phyloP scores from a whole-genome alignment of 2,329 filamentous ascomycete genomes.

The Penicillium corylophilum region DNA sequence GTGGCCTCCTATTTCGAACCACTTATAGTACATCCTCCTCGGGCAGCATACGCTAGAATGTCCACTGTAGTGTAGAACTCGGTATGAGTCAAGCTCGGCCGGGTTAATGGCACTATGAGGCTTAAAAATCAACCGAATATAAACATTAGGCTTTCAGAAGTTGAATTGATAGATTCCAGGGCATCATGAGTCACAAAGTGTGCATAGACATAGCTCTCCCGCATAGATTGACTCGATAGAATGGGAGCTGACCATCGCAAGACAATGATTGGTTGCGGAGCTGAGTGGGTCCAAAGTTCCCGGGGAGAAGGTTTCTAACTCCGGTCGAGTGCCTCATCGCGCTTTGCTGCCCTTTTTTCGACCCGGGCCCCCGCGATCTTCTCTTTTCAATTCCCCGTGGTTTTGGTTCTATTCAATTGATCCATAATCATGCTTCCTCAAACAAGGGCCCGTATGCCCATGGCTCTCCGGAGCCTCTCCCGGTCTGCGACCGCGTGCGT shows the following conservation, averaged over 20 bases:
- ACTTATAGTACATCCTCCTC: too few species aligned
- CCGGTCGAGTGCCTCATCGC: not conserved
- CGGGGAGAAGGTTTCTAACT: not conserved
- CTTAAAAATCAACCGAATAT: too few species aligned
- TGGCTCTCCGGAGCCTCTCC: constrained; percentile 27
- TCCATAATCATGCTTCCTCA: constrained; percentile 23
- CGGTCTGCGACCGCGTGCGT: constrained; percentile 19
- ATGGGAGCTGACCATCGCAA: not conserved
- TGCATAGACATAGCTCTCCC: too few species aligned
- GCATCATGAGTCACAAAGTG: too few species aligned
- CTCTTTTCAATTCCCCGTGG: constrained; percentile 10
- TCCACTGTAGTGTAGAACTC: too few species aligned
- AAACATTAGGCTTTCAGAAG: too few species aligned
- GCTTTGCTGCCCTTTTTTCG: constrained; percentile 17
- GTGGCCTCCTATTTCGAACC: too few species aligned
- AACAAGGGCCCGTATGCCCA: constrained; percentile 27
- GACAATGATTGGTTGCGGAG: constrained; percentile 1
- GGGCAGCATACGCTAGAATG: too few species aligned
- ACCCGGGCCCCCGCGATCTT: constrained; percentile 17
- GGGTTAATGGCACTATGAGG: too few species aligned
- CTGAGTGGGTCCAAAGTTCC: constrained; percentile 15
- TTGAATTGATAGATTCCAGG: too few species aligned
- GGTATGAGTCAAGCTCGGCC: too few species aligned
- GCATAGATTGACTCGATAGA: not conserved
- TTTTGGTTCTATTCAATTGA: constrained; percentile 10